These are phyloP conservation scores for Colletotrichum lini DNA, from an alignment of 2,329 filamentous ascomycete genomes.

Conservation along the genomic window DNA sequence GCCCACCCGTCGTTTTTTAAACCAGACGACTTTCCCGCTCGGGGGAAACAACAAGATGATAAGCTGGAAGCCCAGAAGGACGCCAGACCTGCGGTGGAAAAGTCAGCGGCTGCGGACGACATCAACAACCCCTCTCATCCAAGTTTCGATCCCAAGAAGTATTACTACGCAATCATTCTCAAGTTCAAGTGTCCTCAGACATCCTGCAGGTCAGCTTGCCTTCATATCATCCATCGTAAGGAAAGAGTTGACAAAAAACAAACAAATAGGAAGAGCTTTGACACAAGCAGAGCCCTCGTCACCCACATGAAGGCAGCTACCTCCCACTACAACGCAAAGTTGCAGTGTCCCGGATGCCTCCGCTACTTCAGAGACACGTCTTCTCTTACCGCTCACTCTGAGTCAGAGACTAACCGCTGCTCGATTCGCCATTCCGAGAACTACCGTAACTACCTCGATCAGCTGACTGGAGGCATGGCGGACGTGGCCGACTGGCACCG, in stretches of 20 bases:
- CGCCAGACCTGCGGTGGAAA: slow-evolving; percentile 45
- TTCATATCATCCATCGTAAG: too few relatives aligned
- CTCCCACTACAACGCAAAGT: slow-evolving; percentile 53
- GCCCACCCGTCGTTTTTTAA: slow-evolving; percentile 37
- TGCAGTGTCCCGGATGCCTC: slow-evolving; percentile 62
- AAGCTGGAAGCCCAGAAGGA: slow-evolving; percentile 49
- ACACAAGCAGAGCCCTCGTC: slow-evolving; percentile 50
- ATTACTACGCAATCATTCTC: slow-evolving; percentile 58
- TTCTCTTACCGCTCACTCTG: slow-evolving; percentile 64
- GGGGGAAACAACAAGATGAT: slow-evolving; percentile 37
- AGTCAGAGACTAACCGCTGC: slow-evolving; percentile 60
- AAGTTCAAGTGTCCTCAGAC: slow-evolving; percentile 69
- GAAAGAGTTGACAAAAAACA: slow-evolving; percentile 33
- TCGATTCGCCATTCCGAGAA: slow-evolving; percentile 57
- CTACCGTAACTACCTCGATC: slow-evolving; percentile 55
- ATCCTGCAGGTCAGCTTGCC: slow-evolving; percentile 63
- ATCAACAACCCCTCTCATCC: slow-evolving; percentile 61
- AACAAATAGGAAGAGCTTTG: slow-evolving; percentile 58
- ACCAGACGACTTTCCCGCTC: slow-evolving; percentile 31
- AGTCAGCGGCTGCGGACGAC: slow-evolving; percentile 45
- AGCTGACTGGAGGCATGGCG: slow-evolving; percentile 57
- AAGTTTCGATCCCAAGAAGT: slow-evolving; percentile 63
- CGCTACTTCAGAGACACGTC: slow-evolving; percentile 57
- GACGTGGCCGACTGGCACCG: slow-evolving; percentile 51
- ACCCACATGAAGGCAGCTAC: slow-evolving; percentile 60